Evolutionary conservation across 768 basidiomycete genomes (phyloP).

Genomic region (Nidularia pulvinata): DNA sequence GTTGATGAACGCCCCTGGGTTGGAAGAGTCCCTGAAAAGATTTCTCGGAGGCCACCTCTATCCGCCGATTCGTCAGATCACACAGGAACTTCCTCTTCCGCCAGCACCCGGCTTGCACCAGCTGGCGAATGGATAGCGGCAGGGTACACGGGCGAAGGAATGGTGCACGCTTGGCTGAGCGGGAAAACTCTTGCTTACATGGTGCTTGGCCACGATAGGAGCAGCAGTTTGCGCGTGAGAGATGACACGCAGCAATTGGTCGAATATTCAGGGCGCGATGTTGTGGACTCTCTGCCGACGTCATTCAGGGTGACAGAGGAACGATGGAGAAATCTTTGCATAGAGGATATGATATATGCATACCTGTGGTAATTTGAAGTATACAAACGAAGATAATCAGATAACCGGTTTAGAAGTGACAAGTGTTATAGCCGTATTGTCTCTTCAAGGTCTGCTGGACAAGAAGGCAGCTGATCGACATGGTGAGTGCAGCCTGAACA

Average conservation of each 20-base stretch:
- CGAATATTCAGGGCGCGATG: background rate
- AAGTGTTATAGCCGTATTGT: no score
- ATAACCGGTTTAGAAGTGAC: no score
- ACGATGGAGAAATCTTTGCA: background rate
- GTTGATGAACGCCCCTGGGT: conserved; percentile 71
- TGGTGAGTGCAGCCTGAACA: no score
- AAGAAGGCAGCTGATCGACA: no score
- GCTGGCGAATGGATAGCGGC: conserved; percentile 65
- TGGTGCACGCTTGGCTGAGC: conserved; percentile 64
- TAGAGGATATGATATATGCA: background rate
- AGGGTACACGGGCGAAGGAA: conserved; percentile 65
- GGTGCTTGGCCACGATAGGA: conserved; percentile 32
- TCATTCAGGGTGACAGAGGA: background rate
- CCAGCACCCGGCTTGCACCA: conserved; percentile 11
- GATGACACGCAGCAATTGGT: background rate
- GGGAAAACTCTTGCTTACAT: conserved; percentile 55
- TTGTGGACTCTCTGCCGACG: background rate
- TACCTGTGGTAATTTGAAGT: conserved; percentile 47
- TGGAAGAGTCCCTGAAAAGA: conserved; percentile 50
- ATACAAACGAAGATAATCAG: conserved; percentile 11
- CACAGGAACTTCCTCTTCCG: conserved; percentile 25
- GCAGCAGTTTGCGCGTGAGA: background rate
- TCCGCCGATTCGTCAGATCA: background rate
- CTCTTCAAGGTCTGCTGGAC: no score
- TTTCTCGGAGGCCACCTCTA: background rate